Evolutionary conservation across 2,329 filamentous ascomycete genomes (phyloP).

Genomic region (Cladosporium sphaerospermum): DNA sequence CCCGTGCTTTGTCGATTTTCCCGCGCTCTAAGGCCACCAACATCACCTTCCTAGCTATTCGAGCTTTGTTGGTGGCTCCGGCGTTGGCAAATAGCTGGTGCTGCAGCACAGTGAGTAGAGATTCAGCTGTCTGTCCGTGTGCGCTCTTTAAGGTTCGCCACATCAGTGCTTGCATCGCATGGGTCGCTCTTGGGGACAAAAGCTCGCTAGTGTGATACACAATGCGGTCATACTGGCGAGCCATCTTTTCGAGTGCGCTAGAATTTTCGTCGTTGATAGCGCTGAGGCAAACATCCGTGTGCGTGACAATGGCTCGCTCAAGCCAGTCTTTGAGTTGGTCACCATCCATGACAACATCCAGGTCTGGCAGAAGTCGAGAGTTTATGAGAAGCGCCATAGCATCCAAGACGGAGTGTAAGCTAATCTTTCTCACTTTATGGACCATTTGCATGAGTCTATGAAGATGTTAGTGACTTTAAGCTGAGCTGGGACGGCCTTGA

Average conservation of each 20-base stretch:
- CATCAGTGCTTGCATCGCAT: slow-evolving; percentile 64
- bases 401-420: slow-evolving; percentile 34
- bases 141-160: slow-evolving; percentile 56
- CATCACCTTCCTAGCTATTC: slow-evolving; percentile 62
- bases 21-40: slow-evolving; percentile 59
- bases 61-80: slow-evolving; percentile 60
- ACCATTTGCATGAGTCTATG: slow-evolving; percentile 58
- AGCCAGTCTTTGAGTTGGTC: slow-evolving; percentile 47
- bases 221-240: slow-evolving; percentile 37
- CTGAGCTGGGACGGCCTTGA: not conserved
- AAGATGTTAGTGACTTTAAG: not conserved
- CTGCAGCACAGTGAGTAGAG: slow-evolving; percentile 66
- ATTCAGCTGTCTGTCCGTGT: not conserved
- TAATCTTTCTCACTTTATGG: slow-evolving; percentile 52
- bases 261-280: not conserved
- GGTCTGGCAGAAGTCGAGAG: slow-evolving; percentile 46
- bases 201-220: slow-evolving; percentile 39
- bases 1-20: slow-evolving; percentile 49
- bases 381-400: slow-evolving; percentile 60
- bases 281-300: slow-evolving; percentile 28
- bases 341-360: slow-evolving; percentile 20
- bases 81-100: slow-evolving; percentile 61
- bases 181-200: slow-evolving; percentile 56
- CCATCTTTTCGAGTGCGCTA: not conserved
- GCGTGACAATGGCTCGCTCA: slow-evolving; percentile 62